Evolutionary conservation across 805 yeast species (phyloP), one percentile per base, ranked within the genome.

Genomic region (Teunomyces cretensis): DNA sequence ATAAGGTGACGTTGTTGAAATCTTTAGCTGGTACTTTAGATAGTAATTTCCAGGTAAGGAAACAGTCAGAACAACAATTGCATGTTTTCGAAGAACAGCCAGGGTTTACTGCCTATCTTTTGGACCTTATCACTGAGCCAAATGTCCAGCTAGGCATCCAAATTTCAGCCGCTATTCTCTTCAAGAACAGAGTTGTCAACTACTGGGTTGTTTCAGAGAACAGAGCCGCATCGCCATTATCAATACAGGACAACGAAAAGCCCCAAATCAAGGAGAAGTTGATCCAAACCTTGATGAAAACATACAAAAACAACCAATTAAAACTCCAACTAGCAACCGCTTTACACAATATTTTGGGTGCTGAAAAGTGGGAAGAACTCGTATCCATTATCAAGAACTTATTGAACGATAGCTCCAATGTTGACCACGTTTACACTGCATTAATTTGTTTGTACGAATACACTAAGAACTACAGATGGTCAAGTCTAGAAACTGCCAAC

Each of bases 291-390:
- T 61, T 91, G 55, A 55, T 67, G 35, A 63, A 66, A 37, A 63
- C 64, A 26, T 63, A 65, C 49, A 64, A 62, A 45, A 64, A 59
- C 46, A 53, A 52, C 28, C 65, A 60, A 53, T 72, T 84, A 33
- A 68, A 78, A 52, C 76, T 82, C 26, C 88, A 82, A 58, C 63
- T 84, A 41, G 64, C 83, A 13, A 78, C 79, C 24, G 76, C 86
- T 0, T 63, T 85, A 38, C 75, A 81, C 57, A 72, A 68, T 35
- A 80, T 84, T 8, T 60, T 84, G 47, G 64, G 67, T 44, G 62
- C 68, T 30, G 81, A 79, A 16, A 72, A 71, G 45, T 72, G 77
- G 77, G 69, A 65, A 14, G 71, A 70, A 49, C 60, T 72, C 49
- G 54, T 70, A 4, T 68, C 72, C 4, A 68, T 65, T 9, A 65